Evolutionary conservation across 345 rosid genomes (phyloP).

Genomic region (Acer saccharum): DNA sequence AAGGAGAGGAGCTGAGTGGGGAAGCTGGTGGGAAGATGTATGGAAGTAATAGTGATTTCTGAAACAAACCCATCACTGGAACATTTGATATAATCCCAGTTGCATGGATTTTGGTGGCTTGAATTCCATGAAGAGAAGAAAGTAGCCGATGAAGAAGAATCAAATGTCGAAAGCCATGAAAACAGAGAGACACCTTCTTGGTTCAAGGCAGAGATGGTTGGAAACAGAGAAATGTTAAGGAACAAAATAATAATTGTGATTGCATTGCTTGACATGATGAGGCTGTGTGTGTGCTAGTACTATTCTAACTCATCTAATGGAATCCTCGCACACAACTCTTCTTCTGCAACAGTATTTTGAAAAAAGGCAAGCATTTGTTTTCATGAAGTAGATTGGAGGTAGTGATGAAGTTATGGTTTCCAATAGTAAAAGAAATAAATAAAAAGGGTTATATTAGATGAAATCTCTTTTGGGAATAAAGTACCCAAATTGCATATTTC

Average conservation of each 20-base stretch:
- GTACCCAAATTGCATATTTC: not conserved
- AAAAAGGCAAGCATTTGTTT: constrained; percentile 7
- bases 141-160: constrained; percentile 48
- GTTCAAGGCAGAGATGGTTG: constrained; percentile 52
- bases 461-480: not conserved
- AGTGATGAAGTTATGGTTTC: constrained; percentile 13
- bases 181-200: constrained; percentile 70
- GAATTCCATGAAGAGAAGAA: constrained; percentile 72
- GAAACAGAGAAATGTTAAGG: constrained; percentile 42
- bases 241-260: constrained; percentile 48
- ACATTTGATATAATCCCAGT: constrained; percentile 59
- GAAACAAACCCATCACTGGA: constrained; percentile 44
- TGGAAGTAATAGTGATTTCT: constrained; percentile 43
- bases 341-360: not conserved
- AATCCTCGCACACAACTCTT: too few species aligned
- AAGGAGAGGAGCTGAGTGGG: constrained; percentile 53
- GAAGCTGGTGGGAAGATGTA: constrained; percentile 46
- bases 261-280: constrained; percentile 56
- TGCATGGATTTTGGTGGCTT: constrained; percentile 57
- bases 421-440: constrained; percentile 8
- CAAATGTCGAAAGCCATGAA: constrained; percentile 70
- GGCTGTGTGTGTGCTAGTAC: constrained; percentile 10
- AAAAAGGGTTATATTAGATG: not conserved
- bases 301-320: too few species aligned
- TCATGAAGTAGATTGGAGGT: constrained; percentile 7